Percentiles rank a stretch among this genome's conserved stretches.
phyloP scores from a whole-genome alignment of 495 filamentous ascomycete species.

The Penicillium goetzii region DNA sequence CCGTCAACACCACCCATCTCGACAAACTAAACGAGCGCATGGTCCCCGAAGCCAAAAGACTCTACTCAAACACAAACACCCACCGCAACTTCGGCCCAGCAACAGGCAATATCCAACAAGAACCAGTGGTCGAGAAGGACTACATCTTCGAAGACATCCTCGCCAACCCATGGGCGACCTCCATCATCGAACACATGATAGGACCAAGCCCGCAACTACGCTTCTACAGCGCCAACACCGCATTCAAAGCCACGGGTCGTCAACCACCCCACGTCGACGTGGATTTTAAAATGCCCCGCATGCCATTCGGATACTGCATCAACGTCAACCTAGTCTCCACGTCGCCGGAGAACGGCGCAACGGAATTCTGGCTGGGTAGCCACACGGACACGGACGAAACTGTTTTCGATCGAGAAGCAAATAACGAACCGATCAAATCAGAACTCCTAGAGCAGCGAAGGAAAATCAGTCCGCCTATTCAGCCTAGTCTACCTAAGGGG shows the following conservation, averaged over 20 bases:
- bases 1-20: slow-evolving; percentile 45
- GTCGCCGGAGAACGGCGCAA: slow-evolving; percentile 42
- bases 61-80: slow-evolving; percentile 44
- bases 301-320: slow-evolving; percentile 27
- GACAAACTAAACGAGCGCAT: slow-evolving; percentile 56
- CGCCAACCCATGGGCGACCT: slow-evolving; percentile 52
- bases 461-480: slow-evolving; percentile 36
- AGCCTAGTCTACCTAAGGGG: slow-evolving; percentile 44
- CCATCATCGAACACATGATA: slow-evolving; percentile 52
- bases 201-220: slow-evolving; percentile 52
- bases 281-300: slow-evolving; percentile 54
- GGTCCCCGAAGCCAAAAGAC: slow-evolving; percentile 51
- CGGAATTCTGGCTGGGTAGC: slow-evolving; percentile 51
- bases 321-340: slow-evolving; percentile 33
- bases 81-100: slow-evolving; percentile 55
- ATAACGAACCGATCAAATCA: slow-evolving; percentile 27
- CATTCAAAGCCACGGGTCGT: slow-evolving; percentile 42
- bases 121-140: slow-evolving; percentile 45
- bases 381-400: slow-evolving; percentile 35
- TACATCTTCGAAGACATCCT: slow-evolving; percentile 50
- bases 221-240: slow-evolving; percentile 58
- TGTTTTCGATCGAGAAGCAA: slow-evolving; percentile 26
- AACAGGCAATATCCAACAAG: slow-evolving; percentile 59
- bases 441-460: slow-evolving; percentile 37
- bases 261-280: slow-evolving; percentile 62